A percentile compares a stretch with the other conserved stretches of the same genome.
phyloP scores from a whole-genome alignment of 108 stramenopile genomes.

The Cylindrotheca closterium region DNA sequence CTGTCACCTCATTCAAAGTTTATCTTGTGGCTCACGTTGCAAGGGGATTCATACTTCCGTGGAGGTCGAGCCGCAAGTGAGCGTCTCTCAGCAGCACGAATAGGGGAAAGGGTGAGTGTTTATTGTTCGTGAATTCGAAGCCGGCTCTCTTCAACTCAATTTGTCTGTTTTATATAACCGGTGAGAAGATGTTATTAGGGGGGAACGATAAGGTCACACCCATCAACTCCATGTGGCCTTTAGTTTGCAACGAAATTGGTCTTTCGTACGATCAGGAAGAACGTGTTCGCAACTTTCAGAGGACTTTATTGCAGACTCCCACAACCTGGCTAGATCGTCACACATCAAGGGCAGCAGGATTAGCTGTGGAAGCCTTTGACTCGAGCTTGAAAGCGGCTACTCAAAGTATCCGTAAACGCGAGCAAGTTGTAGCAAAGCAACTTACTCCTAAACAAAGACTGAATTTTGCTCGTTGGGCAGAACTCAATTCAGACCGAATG shows the following conservation, averaged over 20 bases:
- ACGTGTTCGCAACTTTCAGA: slow-evolving; percentile 67
- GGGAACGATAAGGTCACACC: slow-evolving; percentile 68
- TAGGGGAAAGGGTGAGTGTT: slow-evolving; percentile 87
- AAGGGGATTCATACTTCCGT: slow-evolving; percentile 82
- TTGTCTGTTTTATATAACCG: background rate
- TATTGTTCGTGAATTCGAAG: background rate
- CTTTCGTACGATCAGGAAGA: slow-evolving; percentile 94
- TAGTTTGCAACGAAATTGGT: slow-evolving; percentile 89
- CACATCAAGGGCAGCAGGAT: slow-evolving; percentile 57
- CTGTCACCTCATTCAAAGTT: slow-evolving; percentile 74
- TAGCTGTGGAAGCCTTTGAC: slow-evolving; percentile 61
- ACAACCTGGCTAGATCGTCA: slow-evolving; percentile 79
- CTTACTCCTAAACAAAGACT: slow-evolving; percentile 65
- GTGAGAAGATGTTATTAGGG: slow-evolving; percentile 47
- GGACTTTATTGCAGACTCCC: slow-evolving; percentile 46
- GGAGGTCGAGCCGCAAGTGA: slow-evolving; percentile 83
- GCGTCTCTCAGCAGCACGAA: slow-evolving; percentile 85
- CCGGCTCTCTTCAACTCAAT: background rate
- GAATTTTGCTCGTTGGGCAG: slow-evolving; percentile 70
- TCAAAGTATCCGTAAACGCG: slow-evolving; percentile 46
- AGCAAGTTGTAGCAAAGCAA: slow-evolving; percentile 15
- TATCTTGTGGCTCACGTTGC: slow-evolving; percentile 84
- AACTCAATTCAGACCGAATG: slow-evolving; percentile 42
- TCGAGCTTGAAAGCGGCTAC: slow-evolving; percentile 49
- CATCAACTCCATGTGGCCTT: slow-evolving; percentile 86